Conservation (phyloP, 2,329 filamentous ascomycete genomes). For the Colletotrichum euphorbiae region DNA sequence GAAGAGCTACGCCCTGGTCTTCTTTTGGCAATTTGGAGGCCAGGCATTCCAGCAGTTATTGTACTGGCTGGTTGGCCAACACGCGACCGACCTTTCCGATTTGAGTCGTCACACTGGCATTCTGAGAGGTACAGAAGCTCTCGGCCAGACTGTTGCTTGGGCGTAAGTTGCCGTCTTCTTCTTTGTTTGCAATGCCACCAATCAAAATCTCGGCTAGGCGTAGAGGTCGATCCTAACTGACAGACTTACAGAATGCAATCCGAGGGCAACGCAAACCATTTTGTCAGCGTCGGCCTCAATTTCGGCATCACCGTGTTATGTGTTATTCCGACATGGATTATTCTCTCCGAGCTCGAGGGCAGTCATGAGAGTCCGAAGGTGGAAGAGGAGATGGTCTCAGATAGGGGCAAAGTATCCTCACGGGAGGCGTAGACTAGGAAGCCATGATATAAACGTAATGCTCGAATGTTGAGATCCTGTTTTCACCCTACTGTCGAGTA, state of each 20-base stretch:
- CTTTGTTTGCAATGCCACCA: too few relatives aligned
- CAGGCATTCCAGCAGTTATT: constrained; percentile 28
- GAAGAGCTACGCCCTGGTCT: constrained; percentile 22
- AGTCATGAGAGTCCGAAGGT: background rate
- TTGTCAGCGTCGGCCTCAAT: constrained; percentile 25
- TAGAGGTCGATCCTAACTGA: background rate
- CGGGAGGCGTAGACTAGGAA: background rate
- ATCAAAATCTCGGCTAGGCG: too few relatives aligned
- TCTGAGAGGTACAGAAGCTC: constrained; percentile 21
- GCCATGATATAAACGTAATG: too few relatives aligned
- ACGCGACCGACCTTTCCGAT: constrained; percentile 25
- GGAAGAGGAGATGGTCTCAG: background rate
- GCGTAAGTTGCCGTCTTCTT: background rate
- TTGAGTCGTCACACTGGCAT: constrained; percentile 23
- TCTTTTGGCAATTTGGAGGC: constrained; percentile 29
- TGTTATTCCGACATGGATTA: constrained; percentile 12
- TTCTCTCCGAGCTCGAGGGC: constrained; percentile 19
- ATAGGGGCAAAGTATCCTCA: background rate
- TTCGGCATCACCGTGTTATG: constrained; percentile 22
- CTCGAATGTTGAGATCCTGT: too few relatives aligned
- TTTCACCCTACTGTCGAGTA: too few relatives aligned
- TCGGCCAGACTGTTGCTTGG: constrained; percentile 25
- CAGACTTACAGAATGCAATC: constrained; percentile 15
- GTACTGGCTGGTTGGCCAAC: constrained; percentile 28
- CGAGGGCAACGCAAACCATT: constrained; percentile 30